phyloP scores from a whole-genome alignment of 768 basidiomycete species.

The Cyathus striatus region DNA sequence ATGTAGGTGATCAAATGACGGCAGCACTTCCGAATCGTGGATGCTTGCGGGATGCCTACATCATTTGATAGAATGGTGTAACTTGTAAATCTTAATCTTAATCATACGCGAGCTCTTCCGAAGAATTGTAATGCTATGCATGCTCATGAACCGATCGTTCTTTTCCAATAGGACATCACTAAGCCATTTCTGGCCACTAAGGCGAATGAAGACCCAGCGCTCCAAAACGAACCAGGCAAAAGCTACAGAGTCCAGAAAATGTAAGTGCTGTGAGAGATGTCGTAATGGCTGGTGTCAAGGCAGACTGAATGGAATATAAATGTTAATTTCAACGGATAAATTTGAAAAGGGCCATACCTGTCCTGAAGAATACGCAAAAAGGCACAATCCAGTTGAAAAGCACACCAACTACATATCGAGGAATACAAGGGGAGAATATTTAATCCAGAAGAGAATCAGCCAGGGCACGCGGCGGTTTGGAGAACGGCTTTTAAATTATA shows the following conservation, averaged over 20 bases:
- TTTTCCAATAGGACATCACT: constrained; percentile 51
- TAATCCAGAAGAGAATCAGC: constrained; percentile 88
- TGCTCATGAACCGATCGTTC: constrained; percentile 25
- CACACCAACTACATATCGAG: constrained; percentile 80
- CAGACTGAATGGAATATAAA: constrained; percentile 31
- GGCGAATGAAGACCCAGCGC: constrained; percentile 55
- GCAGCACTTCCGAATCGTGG: no score
- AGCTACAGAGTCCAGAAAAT: constrained; percentile 64
- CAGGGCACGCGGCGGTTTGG: constrained; percentile 73
- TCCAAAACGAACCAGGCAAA: constrained; percentile 74
- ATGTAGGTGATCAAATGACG: no score
- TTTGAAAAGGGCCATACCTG: constrained; percentile 40
- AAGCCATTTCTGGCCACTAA: constrained; percentile 68
- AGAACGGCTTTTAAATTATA: constrained; percentile 59
- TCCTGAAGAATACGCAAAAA: constrained; percentile 69
- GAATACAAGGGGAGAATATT: constrained; percentile 77
- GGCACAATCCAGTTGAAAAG: constrained; percentile 74
- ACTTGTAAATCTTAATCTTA: constrained; percentile 5
- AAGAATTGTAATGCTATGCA: constrained; percentile 14
- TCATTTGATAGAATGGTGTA: constrained; percentile 4
- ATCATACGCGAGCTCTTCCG: constrained; percentile 4
- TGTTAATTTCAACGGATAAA: neutral
- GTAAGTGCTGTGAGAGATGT: constrained; percentile 75
- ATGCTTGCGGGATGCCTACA: no score
- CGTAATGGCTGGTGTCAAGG: constrained; percentile 62